Conservation (phyloP, 140 eudicot genomes). For the Ambrosia hybrid region DNA sequence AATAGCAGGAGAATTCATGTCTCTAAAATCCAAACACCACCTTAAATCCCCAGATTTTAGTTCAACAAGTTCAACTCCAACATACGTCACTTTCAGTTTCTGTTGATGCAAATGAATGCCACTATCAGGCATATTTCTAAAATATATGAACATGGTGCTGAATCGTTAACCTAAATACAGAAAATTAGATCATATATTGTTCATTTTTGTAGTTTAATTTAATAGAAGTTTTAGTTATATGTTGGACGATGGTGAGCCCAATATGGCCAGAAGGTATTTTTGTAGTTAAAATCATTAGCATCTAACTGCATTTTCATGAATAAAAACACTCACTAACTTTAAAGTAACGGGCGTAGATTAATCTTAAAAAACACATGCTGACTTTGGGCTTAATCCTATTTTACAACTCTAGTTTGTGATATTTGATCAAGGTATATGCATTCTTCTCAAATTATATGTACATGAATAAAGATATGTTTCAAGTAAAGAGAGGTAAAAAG, state of each 20-base stretch:
- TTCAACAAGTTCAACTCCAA: conserved; percentile 90
- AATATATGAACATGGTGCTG: conserved; percentile 3
- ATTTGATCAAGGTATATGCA: conserved; percentile 9
- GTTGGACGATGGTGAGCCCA: conserved; percentile 12
- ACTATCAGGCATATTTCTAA: conserved; percentile 4
- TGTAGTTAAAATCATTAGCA: background rate
- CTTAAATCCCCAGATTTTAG: conserved; percentile 79
- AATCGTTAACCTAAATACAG: conserved; percentile 12
- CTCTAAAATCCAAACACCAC: conserved; percentile 99
- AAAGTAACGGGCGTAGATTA: background rate
- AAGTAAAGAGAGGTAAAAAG: background rate
- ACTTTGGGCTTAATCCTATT: background rate
- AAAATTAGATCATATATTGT: background rate
- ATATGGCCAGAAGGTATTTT: background rate
- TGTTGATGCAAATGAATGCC: conserved; percentile 35
- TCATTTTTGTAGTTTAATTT: background rate
- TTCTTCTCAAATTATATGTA: conserved; percentile 1
- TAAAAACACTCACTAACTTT: background rate
- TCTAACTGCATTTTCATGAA: background rate
- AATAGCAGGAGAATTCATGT: conserved; percentile 84
- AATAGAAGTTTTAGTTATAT: background rate
- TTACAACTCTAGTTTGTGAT: conserved; percentile 11
- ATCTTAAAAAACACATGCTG: background rate
- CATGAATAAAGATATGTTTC: background rate
- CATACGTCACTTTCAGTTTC: conserved; percentile 90